Evolutionary conservation across 1,139 yeast genomes (phyloP).

Genomic region (Taphrina populina): DNA sequence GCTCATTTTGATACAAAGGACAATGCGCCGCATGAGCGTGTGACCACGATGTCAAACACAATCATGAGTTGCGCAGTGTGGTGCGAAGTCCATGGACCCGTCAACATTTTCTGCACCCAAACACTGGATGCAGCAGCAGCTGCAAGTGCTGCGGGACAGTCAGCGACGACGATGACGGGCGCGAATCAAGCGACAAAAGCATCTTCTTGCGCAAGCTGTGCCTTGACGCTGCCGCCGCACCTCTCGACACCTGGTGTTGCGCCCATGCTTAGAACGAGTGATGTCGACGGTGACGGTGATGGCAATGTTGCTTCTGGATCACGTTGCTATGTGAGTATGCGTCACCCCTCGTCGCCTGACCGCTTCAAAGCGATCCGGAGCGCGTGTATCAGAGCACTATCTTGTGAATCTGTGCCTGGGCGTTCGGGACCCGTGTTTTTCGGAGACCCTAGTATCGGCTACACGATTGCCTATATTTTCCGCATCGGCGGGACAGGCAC

Average conservation of each 20-base stretch:
- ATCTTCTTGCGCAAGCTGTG: constrained; percentile 41
- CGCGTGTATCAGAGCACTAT: constrained; percentile 51
- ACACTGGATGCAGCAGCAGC: constrained; percentile 43
- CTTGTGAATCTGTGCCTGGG: constrained; percentile 62
- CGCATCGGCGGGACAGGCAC: constrained; percentile 68
- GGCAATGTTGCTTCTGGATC: constrained; percentile 11
- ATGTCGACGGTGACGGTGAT: too few species aligned
- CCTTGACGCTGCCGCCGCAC: constrained; percentile 40
- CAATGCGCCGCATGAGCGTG: too few species aligned
- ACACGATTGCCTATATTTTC: constrained; percentile 65
- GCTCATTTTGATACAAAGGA: too few species aligned
- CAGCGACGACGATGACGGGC: constrained; percentile 38
- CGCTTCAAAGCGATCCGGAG: constrained; percentile 59
- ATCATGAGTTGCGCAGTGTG: constrained; percentile 32
- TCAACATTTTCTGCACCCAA: constrained; percentile 72
- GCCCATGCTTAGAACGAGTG: constrained; percentile 38
- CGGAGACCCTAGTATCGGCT: constrained; percentile 68
- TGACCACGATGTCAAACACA: constrained; percentile 27
- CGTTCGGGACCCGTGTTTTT: constrained; percentile 66
- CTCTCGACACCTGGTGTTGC: constrained; percentile 43
- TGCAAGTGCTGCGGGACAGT: constrained; percentile 43
- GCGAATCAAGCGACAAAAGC: constrained; percentile 37
- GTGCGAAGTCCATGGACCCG: constrained; percentile 85
- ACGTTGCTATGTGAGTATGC: constrained; percentile 43
- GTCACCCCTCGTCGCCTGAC: constrained; percentile 60